These are phyloP conservation scores for Agrocybe pediades DNA, from an alignment of 768 basidiomycete species.

Conservation along the genomic window DNA sequence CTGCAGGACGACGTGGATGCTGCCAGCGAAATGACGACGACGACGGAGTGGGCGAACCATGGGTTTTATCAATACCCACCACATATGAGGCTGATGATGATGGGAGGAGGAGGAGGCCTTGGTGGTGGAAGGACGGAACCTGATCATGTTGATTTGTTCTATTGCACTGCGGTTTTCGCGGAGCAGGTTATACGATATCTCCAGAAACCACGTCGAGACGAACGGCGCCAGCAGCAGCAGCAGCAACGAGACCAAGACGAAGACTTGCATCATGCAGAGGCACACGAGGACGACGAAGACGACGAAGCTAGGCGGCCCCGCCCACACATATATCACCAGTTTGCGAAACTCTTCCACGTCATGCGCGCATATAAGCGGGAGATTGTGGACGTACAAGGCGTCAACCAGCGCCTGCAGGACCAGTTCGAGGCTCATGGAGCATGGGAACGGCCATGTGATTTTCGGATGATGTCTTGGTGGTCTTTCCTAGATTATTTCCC, in stretches of 20 bases:
- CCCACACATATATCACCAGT: neutral
- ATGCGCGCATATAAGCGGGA: neutral
- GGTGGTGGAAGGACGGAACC: too few relatives aligned
- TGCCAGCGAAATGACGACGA: neutral
- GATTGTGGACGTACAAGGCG: neutral
- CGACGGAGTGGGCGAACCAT: too few relatives aligned
- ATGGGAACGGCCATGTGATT: neutral
- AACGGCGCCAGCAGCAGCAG: too few relatives aligned
- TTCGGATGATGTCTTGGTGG: neutral
- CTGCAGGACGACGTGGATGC: neutral
- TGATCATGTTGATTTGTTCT: neutral
- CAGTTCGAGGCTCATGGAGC: neutral
- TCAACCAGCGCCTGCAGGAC: neutral
- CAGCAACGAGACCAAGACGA: too few relatives aligned
- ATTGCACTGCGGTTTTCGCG: neutral
- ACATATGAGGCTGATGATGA: too few relatives aligned
- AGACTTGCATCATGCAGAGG: too few relatives aligned
- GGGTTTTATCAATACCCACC: too few relatives aligned
- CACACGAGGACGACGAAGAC: too few relatives aligned
- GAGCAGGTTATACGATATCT: neutral
- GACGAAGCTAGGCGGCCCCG: neutral
- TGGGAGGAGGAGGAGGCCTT: too few relatives aligned
- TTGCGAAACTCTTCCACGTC: neutral
- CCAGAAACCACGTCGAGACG: neutral
- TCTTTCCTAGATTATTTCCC: neutral